phyloP scores from a whole-genome alignment of 257 asterid genomes.

The Sherardia arvensis region DNA sequence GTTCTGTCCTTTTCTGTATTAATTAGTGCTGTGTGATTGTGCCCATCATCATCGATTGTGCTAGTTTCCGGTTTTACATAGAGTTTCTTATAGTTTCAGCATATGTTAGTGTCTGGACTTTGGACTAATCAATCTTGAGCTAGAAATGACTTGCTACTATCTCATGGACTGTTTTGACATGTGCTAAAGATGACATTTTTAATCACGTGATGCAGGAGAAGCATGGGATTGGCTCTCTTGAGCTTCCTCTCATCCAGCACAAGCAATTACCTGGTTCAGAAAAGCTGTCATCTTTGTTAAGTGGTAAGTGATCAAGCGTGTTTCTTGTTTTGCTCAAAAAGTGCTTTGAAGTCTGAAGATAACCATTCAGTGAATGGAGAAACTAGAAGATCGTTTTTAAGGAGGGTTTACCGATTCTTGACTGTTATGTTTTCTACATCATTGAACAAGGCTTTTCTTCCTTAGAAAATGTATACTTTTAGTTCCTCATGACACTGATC shows the following conservation, averaged over 20 bases:
- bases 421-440: neutral
- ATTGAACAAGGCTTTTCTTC: neutral
- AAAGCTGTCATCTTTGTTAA: constrained; percentile 45
- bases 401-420: neutral
- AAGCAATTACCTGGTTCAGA: constrained; percentile 45
- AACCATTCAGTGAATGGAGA: neutral
- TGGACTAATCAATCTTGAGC: neutral
- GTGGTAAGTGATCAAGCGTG: constrained; percentile 25
- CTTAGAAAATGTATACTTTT: neutral
- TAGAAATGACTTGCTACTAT: neutral
- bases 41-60: neutral
- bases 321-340: neutral
- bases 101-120: neutral
- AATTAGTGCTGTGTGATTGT: too few species aligned
- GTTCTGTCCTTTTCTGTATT: neutral
- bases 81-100: neutral
- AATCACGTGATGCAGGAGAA: constrained; percentile 32
- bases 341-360: neutral
- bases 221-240: constrained; percentile 51
- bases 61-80: neutral
- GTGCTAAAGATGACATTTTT: neutral
- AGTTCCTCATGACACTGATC: neutral
- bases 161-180: neutral
- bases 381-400: neutral
- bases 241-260: constrained; percentile 83